Evolutionary conservation across 768 basidiomycete species (phyloP), one percentile per base, ranked within the genome.

Genomic region (Trametes sanguinea): DNA sequence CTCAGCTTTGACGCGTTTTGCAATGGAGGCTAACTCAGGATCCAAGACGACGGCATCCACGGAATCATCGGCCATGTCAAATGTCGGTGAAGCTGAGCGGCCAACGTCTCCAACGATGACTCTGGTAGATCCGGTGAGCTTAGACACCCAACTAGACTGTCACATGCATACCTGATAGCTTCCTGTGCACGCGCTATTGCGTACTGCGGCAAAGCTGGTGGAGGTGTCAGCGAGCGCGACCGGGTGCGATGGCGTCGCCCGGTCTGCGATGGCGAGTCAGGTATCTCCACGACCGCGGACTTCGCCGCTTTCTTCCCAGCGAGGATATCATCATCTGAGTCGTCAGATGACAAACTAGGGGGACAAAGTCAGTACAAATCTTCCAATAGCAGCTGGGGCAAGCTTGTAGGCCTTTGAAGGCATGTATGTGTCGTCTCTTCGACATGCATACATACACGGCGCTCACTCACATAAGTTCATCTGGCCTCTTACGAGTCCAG

Each of bases 221-320:
- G 90, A 2, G 91, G 90, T 0, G 90, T 93, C 42, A 92, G 81
- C 3, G 90, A 93, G 27, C 79, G 76, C 33, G 89, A 91, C 42
- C 85, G 85, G 70, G 84, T 86, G 47, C 85, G 81, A 43, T 75
- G 67, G 42, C 80, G 75, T 22, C 52, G 61, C n/a, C 51, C 62
- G 14, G 56, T 35, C 42, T 51, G 39, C 10, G 57, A 32, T 14
- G 54, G 32, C 39, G 51, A 53, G 16, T 54, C 54, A 8, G 17
- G 16, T 37, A 37, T 16, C 17, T 65, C 32, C 9, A 43, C 54
- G 9, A 39, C n/a, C 4, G 16, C 3, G 9, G 30, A 40, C 10
- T 52, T 37, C 30, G 32, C 62, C 2, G 14, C 50, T 61, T 32
- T 66, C 64, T 51, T 47, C 29, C 60, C 62, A 29, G 83, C 77